Percentiles rank a stretch among this genome's conserved stretches.
Conservation (phyloP, 1,284 basidiomycete species). For the Leccinum fallax region DNA sequence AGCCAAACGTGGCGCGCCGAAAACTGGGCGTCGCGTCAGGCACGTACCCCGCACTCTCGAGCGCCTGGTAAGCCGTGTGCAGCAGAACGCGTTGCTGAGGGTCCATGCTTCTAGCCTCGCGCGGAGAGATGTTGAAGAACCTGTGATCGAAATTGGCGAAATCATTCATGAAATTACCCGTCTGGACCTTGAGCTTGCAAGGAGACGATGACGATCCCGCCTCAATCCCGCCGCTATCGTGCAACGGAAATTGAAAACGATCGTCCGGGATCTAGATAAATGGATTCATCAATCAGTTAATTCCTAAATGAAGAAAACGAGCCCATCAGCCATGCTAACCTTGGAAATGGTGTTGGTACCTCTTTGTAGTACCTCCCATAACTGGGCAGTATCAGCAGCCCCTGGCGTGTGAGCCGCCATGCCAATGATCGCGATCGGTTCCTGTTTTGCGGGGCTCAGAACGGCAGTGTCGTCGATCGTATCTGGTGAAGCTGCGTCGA, state of each 20-base stretch:
- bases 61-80: constrained; percentile 64
- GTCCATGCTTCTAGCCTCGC: constrained; percentile 74
- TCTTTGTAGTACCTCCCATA: constrained; percentile 62
- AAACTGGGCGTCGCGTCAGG: constrained; percentile 56
- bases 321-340: constrained; percentile 39
- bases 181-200: constrained; percentile 52
- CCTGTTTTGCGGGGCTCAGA: constrained; percentile 36
- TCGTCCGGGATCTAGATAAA: constrained; percentile 54
- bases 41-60: constrained; percentile 71
- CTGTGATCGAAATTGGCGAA: constrained; percentile 64
- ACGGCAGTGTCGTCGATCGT: neutral
- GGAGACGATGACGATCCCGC: constrained; percentile 21
- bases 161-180: constrained; percentile 64
- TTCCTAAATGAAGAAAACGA: constrained; percentile 1
- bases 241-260: constrained; percentile 55
- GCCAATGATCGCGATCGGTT: constrained; percentile 68
- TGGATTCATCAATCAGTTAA: constrained; percentile 1
- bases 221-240: constrained; percentile 24
- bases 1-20: constrained; percentile 56
- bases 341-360: constrained; percentile 60
- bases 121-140: constrained; percentile 72
- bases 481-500: constrained; percentile 36
- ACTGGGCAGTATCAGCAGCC: constrained; percentile 44
- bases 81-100: constrained; percentile 72
- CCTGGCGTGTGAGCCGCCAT: constrained; percentile 71